Base-by-base conservation (phyloP, 345 rosid species). In the Populus alba region DNA sequence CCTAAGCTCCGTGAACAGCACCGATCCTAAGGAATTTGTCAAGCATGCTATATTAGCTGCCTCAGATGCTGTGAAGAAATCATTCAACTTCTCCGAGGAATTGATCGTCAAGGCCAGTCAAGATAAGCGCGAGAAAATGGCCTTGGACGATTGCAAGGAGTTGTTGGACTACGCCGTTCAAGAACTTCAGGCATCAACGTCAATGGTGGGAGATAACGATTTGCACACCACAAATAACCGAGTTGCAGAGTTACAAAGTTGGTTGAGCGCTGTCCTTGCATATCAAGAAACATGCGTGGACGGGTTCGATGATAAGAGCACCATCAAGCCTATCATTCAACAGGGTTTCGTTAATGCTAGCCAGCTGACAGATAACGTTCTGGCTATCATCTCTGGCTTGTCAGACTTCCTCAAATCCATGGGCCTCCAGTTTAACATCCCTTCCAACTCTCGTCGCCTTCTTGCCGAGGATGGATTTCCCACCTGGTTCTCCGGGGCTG, bases 401-500 rank as follows among this genome's bases (percentile, higher is more conserved):
- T 67, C 83, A 11, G 65, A 81, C 15, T 71, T 87, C 39, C 87
- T 92, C 77, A 69, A 82, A 2, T 20, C 67, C 20, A 29, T 67
- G 2, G 71, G 62, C 33, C 74, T 77, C 20, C 79, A 87, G 75
- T 84, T 89, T 79, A 75, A 83, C 25, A 22, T 79, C 11, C 81
- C 85, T 31, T 62, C 38, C 9, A 37, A 8, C 53, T 76, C 82
- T 39, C 91, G 94, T 63, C 87, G 87, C 12, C 87, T 90, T 67
- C 86, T 87, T 23, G 68, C 74, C 57, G 70, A 76, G 0, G 80
- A 77, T 5, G 87, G 81, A 45, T 77, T 62, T 55, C 98, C 97
- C 11, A 59, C 88, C 53, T 94, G 98, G 98, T 72, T 91, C 76
- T 85, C 92, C 5, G 86, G 77, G 35, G 77, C 84, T 20, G 95